phyloP scores from a whole-genome alignment of 2,329 filamentous ascomycete genomes.

The Kalaharituber pfeilii region DNA sequence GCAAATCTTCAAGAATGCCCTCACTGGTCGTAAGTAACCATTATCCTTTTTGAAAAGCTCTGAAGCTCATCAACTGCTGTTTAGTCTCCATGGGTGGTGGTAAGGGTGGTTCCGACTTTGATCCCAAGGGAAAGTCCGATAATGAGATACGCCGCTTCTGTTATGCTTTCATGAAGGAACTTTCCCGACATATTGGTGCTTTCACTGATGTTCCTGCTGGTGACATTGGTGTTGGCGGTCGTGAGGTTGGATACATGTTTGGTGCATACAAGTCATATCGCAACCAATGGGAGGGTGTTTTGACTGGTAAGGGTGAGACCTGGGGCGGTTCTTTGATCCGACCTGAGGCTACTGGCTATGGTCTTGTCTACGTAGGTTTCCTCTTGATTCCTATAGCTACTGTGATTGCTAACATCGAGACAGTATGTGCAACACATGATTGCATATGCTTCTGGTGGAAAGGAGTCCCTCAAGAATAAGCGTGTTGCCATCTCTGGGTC shows the following conservation, averaged over 20 bases:
- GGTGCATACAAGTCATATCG: slow-evolving; percentile 76
- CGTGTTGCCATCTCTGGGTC: slow-evolving; percentile 89
- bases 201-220: slow-evolving; percentile 93
- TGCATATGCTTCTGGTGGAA: slow-evolving; percentile 57
- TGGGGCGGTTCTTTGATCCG: slow-evolving; percentile 93
- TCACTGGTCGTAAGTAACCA: slow-evolving; percentile 64
- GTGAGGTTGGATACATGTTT: slow-evolving; percentile 90
- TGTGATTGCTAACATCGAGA: not conserved
- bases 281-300: slow-evolving; percentile 87
- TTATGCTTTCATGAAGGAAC: slow-evolving; percentile 86
- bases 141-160: slow-evolving; percentile 97
- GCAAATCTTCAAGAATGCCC: slow-evolving; percentile 99
- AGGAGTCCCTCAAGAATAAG: slow-evolving; percentile 77
- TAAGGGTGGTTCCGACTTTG: slow-evolving; percentile 95
- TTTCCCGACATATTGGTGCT: slow-evolving; percentile 88
- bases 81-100: slow-evolving; percentile 85
- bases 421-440: slow-evolving; percentile 91
- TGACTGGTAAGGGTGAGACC: slow-evolving; percentile 83
- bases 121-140: slow-evolving; percentile 97
- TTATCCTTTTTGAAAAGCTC: not conserved
- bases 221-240: slow-evolving; percentile 83
- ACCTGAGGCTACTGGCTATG: slow-evolving; percentile 91
- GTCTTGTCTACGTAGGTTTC: slow-evolving; percentile 61
- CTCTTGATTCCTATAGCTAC: not conserved
- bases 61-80: not conserved